Evolutionary conservation across 768 basidiomycete species (phyloP).

Genomic region (Leccinum rimulosum): DNA sequence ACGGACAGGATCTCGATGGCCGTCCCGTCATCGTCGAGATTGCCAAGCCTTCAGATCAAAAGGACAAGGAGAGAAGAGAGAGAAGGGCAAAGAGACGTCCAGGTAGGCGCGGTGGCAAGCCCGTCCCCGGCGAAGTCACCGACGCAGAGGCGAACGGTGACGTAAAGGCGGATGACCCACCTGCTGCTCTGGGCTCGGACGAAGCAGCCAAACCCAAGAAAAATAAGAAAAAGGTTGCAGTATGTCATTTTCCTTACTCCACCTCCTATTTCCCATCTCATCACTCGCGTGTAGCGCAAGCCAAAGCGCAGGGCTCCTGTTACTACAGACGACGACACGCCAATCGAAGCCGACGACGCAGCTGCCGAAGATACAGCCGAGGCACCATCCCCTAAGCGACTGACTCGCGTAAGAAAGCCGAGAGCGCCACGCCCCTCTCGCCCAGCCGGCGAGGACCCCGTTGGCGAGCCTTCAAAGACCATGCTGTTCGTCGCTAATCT

Average conservation of each 20-base stretch:
- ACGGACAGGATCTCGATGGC: constrained; percentile 87
- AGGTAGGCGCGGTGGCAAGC: constrained; percentile 82
- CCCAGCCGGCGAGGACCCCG: constrained; percentile 77
- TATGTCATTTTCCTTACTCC: constrained; percentile 28
- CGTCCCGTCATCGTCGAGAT: constrained; percentile 89
- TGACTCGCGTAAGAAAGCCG: constrained; percentile 55
- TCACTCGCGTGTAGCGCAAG: constrained; percentile 48
- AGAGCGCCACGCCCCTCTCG: constrained; percentile 59
- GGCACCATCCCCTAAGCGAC: constrained; percentile 34
- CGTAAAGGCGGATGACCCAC: constrained; percentile 53
- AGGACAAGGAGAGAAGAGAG: constrained; percentile 76
- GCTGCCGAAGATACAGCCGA: constrained; percentile 39
- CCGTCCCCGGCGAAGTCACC: constrained; percentile 85
- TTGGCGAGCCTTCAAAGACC: constrained; percentile 84
- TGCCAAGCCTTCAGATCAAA: constrained; percentile 88
- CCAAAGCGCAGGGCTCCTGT: constrained; percentile 37
- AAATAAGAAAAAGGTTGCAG: constrained; percentile 72
- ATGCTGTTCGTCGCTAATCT: constrained; percentile 98
- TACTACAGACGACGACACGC: constrained; percentile 33
- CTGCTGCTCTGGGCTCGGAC: constrained; percentile 47
- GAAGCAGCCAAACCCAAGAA: constrained; percentile 70
- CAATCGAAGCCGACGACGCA: constrained; percentile 28
- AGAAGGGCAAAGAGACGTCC: constrained; percentile 76
- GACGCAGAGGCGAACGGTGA: constrained; percentile 89
- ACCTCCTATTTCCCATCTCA: constrained; percentile 7